A percentile compares a stretch with the other conserved stretches of the same genome.
These are phyloP conservation scores for Neohortaea acidophila DNA, from an alignment of 495 filamentous ascomycete genomes.

Conservation along the genomic window DNA sequence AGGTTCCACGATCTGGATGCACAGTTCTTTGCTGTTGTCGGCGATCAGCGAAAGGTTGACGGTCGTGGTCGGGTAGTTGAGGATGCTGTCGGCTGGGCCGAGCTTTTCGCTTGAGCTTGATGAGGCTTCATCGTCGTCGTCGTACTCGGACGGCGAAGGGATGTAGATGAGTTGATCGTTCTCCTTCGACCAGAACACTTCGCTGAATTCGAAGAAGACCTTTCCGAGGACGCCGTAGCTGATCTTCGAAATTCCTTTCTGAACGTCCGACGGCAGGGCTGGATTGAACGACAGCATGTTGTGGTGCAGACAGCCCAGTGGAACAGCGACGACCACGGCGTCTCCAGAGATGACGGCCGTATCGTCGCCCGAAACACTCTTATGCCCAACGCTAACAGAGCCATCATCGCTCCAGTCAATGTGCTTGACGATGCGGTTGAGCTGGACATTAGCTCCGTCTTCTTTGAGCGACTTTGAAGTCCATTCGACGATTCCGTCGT, in stretches of 20 bases:
- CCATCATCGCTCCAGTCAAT: conserved; percentile 2
- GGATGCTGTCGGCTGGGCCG: background rate
- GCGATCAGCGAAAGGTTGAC: conserved; percentile 4
- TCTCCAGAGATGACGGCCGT: background rate
- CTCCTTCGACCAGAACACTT: conserved; percentile 6
- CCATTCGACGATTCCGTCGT: conserved; percentile 5
- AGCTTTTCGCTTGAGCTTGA: background rate
- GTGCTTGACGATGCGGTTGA: background rate
- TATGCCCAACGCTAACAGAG: background rate
- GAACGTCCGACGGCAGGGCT: background rate
- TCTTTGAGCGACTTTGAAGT: background rate
- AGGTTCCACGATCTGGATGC: conserved; percentile 4
- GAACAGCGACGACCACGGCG: conserved; percentile 1
- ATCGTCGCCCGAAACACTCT: background rate
- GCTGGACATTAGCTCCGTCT: background rate
- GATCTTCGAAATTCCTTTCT: background rate
- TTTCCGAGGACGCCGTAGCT: conserved; percentile 1
- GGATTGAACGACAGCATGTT: conserved; percentile 1
- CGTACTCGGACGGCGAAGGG: background rate
- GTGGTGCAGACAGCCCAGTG: background rate
- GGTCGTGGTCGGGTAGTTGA: conserved; percentile 3
- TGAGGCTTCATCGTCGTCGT: conserved; percentile 1
- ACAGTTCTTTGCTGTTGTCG: conserved; percentile 1
- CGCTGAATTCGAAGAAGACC: conserved; percentile 3
- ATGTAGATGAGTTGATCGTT: conserved; percentile 5